Evolutionary conservation across 257 asterid species (phyloP).

Genomic region (Rubia yunnanensis): DNA sequence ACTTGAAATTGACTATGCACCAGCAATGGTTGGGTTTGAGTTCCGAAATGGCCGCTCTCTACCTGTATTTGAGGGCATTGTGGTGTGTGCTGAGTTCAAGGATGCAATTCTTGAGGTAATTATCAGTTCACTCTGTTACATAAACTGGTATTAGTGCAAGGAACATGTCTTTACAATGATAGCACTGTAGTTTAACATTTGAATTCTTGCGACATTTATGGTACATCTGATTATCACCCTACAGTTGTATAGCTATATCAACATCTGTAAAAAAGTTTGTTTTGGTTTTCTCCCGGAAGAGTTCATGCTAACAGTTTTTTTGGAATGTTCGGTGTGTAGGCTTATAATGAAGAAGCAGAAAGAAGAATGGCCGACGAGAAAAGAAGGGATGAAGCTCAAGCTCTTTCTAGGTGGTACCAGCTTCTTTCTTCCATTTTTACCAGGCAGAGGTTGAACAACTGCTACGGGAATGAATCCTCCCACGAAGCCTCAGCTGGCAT

Average conservation of each 20-base stretch:
- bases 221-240: neutral
- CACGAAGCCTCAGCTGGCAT: constrained; percentile 23
- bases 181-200: neutral
- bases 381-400: constrained; percentile 49
- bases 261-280: neutral
- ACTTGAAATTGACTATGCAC: constrained; percentile 70
- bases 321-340: constrained; percentile 30
- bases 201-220: neutral
- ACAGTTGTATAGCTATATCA: neutral
- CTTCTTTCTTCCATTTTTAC: constrained; percentile 83
- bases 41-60: constrained; percentile 62
- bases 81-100: constrained; percentile 75
- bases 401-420: constrained; percentile 93
- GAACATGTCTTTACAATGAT: neutral
- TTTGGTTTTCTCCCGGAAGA: neutral
- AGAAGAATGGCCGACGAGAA: constrained; percentile 70
- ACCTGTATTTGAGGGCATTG: constrained; percentile 80
- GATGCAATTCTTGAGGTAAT: constrained; percentile 72
- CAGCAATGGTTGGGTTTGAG: constrained; percentile 97
- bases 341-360: constrained; percentile 80
- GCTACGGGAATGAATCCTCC: constrained; percentile 40
- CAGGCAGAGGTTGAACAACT: constrained; percentile 57
- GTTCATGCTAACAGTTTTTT: neutral
- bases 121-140: neutral
- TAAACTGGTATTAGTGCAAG: neutral